Conservation (phyloP, 2,329 filamentous ascomycete genomes). For the Aspergillus costaricaensis region DNA sequence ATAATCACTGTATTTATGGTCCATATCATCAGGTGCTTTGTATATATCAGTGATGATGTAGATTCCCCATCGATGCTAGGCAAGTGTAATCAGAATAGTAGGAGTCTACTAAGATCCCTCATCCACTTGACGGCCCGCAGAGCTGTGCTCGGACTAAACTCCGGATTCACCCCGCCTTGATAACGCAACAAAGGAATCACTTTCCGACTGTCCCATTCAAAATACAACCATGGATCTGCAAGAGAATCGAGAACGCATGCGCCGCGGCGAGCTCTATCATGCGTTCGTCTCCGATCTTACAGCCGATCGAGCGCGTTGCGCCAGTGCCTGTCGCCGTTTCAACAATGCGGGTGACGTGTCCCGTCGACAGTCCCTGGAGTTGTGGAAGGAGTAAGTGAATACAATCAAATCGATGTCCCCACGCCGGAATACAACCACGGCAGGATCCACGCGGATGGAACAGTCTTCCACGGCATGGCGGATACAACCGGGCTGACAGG, state of each 20-base stretch:
- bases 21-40: no score
- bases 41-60: no score
- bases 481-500: slow-evolving; percentile 4
- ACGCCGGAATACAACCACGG: not conserved
- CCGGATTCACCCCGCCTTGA: not conserved
- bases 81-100: no score
- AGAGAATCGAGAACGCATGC: slow-evolving; percentile 53
- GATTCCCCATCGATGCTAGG: no score
- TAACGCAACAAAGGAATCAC: slow-evolving; percentile 1
- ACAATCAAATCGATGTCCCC: not conserved
- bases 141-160: not conserved
- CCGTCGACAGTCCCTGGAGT: slow-evolving; percentile 63
- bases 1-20: no score
- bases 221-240: slow-evolving; percentile 7
- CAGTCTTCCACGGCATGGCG: not conserved
- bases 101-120: not conserved
- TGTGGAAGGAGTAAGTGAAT: slow-evolving; percentile 69
- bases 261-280: slow-evolving; percentile 69
- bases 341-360: slow-evolving; percentile 63
- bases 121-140: not conserved
- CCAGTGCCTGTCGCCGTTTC: slow-evolving; percentile 62
- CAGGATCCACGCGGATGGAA: not conserved
- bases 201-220: not conserved
- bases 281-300: slow-evolving; percentile 70
- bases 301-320: slow-evolving; percentile 64